Conservation (phyloP, 2,329 filamentous ascomycete species). For the Endocalyx cinctus region DNA sequence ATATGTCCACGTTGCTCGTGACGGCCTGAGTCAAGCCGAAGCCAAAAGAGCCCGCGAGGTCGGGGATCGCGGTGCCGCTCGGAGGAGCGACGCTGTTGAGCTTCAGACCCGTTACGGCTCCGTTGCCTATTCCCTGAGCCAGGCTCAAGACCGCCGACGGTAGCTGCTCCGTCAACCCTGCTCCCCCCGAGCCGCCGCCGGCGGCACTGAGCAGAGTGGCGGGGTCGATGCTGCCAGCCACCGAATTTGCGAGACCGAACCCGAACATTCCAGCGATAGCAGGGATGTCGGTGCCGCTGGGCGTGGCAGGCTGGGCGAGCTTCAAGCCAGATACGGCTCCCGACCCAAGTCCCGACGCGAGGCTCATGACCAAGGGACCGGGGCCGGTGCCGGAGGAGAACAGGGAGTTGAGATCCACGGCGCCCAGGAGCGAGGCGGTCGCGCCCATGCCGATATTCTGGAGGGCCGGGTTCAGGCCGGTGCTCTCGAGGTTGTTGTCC, state of each 20-base stretch:
- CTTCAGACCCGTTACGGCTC: constrained; percentile 14
- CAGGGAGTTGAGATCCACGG: constrained; percentile 20
- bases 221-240: constrained; percentile 22
- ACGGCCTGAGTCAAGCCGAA: constrained; percentile 19
- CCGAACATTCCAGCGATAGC: constrained; percentile 21
- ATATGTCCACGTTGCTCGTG: constrained; percentile 13
- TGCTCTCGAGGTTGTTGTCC: constrained; percentile 23
- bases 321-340: constrained; percentile 12
- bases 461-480: constrained; percentile 24
- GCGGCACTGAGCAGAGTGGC: constrained; percentile 2
- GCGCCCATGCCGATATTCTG: constrained; percentile 26
- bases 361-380: constrained; percentile 10
- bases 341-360: constrained; percentile 12
- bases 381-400: constrained; percentile 6
- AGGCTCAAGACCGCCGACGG: constrained; percentile 10
- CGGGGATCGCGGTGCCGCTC: constrained; percentile 7
- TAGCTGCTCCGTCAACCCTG: constrained; percentile 7
- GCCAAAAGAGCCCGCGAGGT: constrained; percentile 14
- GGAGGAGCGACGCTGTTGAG: constrained; percentile 8
- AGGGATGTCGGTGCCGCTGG: constrained; percentile 3
- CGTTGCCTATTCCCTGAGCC: constrained; percentile 13
- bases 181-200: neutral
- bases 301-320: constrained; percentile 4
- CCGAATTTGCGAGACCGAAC: constrained; percentile 22
- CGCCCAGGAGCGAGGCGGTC: constrained; percentile 21